Conservation (phyloP, 139 green algal species). For the Chlamydomonas incerta region DNA sequence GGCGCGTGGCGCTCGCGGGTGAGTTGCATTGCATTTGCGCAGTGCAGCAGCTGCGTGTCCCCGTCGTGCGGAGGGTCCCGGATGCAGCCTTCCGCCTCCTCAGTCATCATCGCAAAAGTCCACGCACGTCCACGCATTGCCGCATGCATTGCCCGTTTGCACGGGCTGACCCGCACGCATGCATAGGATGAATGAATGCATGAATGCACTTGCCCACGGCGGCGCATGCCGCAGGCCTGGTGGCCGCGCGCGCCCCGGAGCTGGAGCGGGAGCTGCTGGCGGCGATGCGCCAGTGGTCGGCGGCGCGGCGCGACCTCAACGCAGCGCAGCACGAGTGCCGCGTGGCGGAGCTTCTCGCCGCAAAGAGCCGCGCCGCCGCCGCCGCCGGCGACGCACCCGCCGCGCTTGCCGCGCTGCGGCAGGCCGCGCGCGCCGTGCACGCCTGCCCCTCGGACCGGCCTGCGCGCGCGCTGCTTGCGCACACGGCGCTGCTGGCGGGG, state of each 20-base stretch:
- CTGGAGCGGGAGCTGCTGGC: slow-evolving; percentile 20
- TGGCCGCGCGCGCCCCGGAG: slow-evolving; percentile 1
- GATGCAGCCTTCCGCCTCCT: too few relatives aligned
- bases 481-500: background rate
- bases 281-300: slow-evolving; percentile 10
- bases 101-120: too few relatives aligned
- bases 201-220: too few relatives aligned
- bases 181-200: too few relatives aligned
- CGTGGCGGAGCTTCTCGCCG: slow-evolving; percentile 30
- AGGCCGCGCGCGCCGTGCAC: slow-evolving; percentile 44
- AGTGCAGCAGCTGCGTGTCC: too few relatives aligned
- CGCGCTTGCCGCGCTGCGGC: background rate
- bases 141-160: too few relatives aligned
- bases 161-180: too few relatives aligned
- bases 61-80: too few relatives aligned
- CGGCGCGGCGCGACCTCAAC: background rate
- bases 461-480: slow-evolving; percentile 12
- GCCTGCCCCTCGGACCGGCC: slow-evolving; percentile 38
- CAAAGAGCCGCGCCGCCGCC: slow-evolving; percentile 23
- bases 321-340: slow-evolving; percentile 33
- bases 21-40: too few relatives aligned
- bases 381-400: background rate
- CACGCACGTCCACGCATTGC: too few relatives aligned
- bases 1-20: slow-evolving; percentile 52
- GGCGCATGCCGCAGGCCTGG: too few relatives aligned